phyloP scores from a whole-genome alignment of 1,284 basidiomycete species.

The Lignosus rhinocerotis region DNA sequence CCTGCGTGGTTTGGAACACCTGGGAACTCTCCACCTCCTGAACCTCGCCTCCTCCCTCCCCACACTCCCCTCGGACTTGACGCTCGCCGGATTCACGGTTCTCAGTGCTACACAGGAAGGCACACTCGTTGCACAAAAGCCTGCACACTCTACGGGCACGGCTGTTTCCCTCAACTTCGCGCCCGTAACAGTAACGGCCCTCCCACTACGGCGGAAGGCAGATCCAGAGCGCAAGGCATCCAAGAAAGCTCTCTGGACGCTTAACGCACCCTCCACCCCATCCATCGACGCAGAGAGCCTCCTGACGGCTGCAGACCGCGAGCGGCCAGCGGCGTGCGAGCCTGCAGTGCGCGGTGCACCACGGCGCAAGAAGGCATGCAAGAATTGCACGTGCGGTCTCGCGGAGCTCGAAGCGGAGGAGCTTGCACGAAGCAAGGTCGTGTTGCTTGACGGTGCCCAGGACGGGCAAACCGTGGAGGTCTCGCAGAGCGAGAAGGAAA shows the following conservation, averaged over 20 bases:
- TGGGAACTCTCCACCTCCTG: constrained; percentile 68
- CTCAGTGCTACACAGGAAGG: constrained; percentile 42
- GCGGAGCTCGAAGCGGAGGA: constrained; percentile 91
- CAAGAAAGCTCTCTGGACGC: constrained; percentile 80
- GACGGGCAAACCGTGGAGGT: constrained; percentile 63
- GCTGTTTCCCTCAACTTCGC: constrained; percentile 35
- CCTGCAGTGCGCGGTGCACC: constrained; percentile 52
- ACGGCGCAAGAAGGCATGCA: constrained; percentile 88
- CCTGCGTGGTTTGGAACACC: constrained; percentile 54
- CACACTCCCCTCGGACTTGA: constrained; percentile 56
- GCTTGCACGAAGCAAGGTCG: constrained; percentile 55
- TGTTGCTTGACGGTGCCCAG: constrained; percentile 64
- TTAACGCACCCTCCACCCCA: constrained; percentile 59
- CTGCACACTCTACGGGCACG: constrained; percentile 42
- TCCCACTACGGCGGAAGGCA: constrained; percentile 48
- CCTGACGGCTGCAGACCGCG: constrained; percentile 72
- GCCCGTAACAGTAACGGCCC: constrained; percentile 37
- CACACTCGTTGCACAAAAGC: constrained; percentile 67
- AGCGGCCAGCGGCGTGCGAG: constrained; percentile 70
- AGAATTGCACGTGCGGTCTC: constrained; percentile 90
- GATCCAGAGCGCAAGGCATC: constrained; percentile 62
- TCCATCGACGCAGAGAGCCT: constrained; percentile 78
- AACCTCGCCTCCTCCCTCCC: constrained; percentile 48
- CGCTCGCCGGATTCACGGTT: constrained; percentile 61
- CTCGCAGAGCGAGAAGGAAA: constrained; percentile 61